Base-by-base conservation (phyloP, 768 basidiomycete genomes). In the Kwoniella sp. region DNA sequence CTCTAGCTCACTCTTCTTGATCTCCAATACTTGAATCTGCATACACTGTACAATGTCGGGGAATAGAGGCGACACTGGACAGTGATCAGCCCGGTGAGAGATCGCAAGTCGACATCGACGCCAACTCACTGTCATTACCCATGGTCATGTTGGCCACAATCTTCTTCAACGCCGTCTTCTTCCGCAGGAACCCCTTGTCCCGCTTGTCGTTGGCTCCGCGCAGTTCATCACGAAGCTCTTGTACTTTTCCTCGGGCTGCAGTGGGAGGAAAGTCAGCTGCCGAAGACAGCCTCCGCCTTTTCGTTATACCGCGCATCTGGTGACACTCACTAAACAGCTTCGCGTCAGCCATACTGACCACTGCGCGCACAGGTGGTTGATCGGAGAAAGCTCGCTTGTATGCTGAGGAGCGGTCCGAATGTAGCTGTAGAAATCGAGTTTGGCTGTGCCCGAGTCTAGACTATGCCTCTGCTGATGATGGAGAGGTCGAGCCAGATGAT, bases 61-160 rank as follows among this genome's bases (percentile, higher is more conserved):
- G 78, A 93, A 95, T 61, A 96, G 79, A 26, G 89, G 82, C 22
- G 90, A 92, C 89, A 95, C 89, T 93, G 60, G 44, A 59, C 54
- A 40, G 59, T 60, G 54, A n/a, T n/a, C n/a, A n/a, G n/a, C n/a
- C n/a, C n/a, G n/a, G n/a, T n/a, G n/a, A n/a, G n/a, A n/a, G n/a
- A n/a, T n/a, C n/a, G n/a, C n/a, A n/a, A n/a, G n/a, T n/a, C n/a
- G n/a, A n/a, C n/a, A n/a, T n/a, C n/a, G n/a, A n/a, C n/a, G n/a
- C n/a, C n/a, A n/a, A 83, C 90, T 77, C 71, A 95, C 93, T 92
- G 76, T 98, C 92, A 70, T 91, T 95, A 37, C 95, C 95, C 92
- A 99, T 98, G 3, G 95, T 99, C 75, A 98, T 98, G 75, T 96
- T 96, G 34, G 95, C 95, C 11, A 96, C 90, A 55, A 96, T 86